Conservation (phyloP, 129 eudicot species). For the Apium graveolens region DNA sequence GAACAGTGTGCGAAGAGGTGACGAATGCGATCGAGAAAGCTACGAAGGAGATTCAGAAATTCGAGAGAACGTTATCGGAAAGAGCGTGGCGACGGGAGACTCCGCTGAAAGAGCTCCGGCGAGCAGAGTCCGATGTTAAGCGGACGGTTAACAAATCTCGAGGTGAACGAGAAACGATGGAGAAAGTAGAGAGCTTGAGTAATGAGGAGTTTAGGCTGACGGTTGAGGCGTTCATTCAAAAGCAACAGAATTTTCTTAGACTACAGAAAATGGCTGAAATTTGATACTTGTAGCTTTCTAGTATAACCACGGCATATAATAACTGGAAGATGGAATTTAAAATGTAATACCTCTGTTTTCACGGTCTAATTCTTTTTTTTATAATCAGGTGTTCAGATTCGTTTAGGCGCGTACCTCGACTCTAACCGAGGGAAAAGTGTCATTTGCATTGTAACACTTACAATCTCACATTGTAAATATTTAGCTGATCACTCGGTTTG, state of each 20-base stretch:
- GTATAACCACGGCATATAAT: not conserved
- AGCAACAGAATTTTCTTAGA: conserved; percentile 17
- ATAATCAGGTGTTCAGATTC: too few relatives aligned
- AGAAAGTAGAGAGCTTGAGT: conserved; percentile 28
- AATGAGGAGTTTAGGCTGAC: conserved; percentile 31
- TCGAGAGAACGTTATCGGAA: conserved; percentile 60
- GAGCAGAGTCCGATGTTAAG: conserved; percentile 50
- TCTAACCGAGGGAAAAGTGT: not conserved
- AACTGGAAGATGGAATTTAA: not conserved
- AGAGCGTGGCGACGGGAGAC: conserved; percentile 37
- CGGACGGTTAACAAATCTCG: conserved; percentile 9
- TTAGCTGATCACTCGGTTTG: not conserved
- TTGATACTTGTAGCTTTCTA: not conserved
- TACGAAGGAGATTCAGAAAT: conserved; percentile 40
- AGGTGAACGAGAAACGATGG: conserved; percentile 6
- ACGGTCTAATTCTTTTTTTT: not conserved
- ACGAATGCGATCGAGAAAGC: conserved; percentile 45
- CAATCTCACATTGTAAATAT: not conserved
- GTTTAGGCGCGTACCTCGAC: too few relatives aligned
- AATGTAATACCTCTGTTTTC: not conserved
- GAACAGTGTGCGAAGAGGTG: conserved; percentile 27
- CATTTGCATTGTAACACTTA: not conserved
- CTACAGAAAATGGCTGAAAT: conserved; percentile 13
- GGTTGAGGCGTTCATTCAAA: conserved; percentile 33
- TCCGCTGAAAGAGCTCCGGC: conserved; percentile 29